A percentile compares a stretch with the other conserved stretches of the same genome.
Evolutionary conservation across 768 basidiomycete genomes (phyloP).

Genomic region (Clathrus columnatus): DNA sequence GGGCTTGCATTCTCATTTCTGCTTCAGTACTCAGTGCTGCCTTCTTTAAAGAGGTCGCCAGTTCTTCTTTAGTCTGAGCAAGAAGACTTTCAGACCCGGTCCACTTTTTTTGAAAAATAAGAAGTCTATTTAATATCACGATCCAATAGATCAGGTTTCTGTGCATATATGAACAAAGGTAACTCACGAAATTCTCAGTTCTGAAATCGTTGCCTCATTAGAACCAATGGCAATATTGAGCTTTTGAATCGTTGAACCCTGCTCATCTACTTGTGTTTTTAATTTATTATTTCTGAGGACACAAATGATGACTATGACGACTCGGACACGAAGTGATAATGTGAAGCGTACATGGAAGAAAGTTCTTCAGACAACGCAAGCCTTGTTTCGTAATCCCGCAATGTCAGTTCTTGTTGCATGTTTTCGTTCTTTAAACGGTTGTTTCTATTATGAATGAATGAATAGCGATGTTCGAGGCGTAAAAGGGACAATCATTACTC

Average conservation of each 20-base stretch:
- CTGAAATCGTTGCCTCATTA: not conserved
- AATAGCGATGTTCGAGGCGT: not conserved
- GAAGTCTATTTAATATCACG: too few species aligned
- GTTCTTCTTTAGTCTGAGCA: not conserved
- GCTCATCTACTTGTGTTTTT: not conserved
- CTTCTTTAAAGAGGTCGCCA: not conserved
- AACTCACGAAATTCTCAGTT: not conserved
- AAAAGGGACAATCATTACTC: not conserved
- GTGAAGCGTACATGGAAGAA: not conserved
- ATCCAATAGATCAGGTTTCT: too few species aligned
- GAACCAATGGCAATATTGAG: not conserved
- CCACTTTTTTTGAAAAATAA: not conserved
- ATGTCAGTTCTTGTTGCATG: not conserved
- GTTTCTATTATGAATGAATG: not conserved
- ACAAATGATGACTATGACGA: not conserved
- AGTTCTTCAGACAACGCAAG: not conserved
- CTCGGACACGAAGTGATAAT: too few species aligned
- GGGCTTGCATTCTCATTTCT: not conserved
- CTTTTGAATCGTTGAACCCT: not conserved
- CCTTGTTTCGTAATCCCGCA: not conserved
- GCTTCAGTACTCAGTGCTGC: not conserved
- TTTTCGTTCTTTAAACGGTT: not conserved
- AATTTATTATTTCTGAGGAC: not conserved
- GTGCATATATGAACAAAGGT: not conserved
- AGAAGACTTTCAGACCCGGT: not conserved